phyloP scores from a whole-genome alignment of 345 rosid genomes.

The Eutrema yunnanense region DNA sequence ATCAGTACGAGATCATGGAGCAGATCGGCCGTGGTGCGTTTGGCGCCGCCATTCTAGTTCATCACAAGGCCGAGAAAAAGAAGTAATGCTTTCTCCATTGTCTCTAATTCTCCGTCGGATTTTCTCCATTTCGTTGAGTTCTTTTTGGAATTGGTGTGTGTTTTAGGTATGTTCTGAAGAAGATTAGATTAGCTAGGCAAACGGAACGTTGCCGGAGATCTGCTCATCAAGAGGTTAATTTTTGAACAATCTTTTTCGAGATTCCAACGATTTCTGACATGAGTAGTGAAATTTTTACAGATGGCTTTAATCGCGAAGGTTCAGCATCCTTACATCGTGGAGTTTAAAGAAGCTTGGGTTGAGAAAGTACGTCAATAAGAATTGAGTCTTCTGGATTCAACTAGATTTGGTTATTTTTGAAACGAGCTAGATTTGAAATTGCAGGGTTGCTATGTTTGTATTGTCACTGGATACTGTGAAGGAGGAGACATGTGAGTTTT shows the following conservation, averaged over 20 bases:
- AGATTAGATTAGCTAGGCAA: conserved; percentile 93
- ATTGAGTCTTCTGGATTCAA: neutral
- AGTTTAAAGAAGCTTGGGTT: conserved; percentile 99
- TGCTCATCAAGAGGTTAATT: conserved; percentile 91
- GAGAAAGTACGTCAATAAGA: conserved; percentile 62
- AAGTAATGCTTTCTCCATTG: conserved; percentile 35
- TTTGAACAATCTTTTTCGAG: neutral
- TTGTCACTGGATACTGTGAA: conserved; percentile 98
- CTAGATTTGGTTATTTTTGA: neutral
- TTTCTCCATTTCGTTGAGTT: neutral
- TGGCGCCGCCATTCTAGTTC: conserved; percentile 94
- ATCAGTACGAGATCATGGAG: conserved; percentile 98
- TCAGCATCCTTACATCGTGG: conserved; percentile 91
- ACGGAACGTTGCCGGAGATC: conserved; percentile 97
- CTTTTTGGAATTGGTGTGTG: neutral
- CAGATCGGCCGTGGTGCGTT: conserved; percentile 99
- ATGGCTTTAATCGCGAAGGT: conserved; percentile 91
- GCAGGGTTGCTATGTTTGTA: conserved; percentile 98
- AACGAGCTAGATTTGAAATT: conserved; percentile 17
- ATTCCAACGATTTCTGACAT: conserved; percentile 1
- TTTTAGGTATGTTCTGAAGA: conserved; percentile 90
- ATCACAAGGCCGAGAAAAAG: conserved; percentile 87
- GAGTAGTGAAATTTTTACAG: conserved; percentile 34
- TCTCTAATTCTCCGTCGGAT: neutral
- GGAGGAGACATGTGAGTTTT: conserved; percentile 98